phyloP scores from a whole-genome alignment of 2,329 filamentous ascomycete genomes.

The Tolypocladium tundrense region DNA sequence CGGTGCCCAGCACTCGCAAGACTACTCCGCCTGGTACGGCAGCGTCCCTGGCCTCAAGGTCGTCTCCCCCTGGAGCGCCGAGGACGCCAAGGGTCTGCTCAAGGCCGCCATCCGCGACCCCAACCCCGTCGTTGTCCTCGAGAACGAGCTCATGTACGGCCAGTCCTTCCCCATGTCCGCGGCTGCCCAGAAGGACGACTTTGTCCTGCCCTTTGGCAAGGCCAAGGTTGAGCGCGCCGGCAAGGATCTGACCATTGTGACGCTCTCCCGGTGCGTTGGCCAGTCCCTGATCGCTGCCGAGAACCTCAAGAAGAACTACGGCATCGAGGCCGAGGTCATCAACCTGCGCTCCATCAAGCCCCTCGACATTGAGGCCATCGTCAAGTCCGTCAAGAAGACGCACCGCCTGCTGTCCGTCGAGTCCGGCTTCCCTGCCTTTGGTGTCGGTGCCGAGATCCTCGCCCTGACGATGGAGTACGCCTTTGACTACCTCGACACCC shows the following conservation, averaged over 20 bases:
- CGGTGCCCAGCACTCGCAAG: constrained; percentile 95
- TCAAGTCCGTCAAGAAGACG: constrained; percentile 99
- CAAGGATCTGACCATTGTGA: constrained; percentile 93
- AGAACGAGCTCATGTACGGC: constrained; percentile 89
- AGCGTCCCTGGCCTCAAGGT: constrained; percentile 97
- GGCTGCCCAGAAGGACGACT: constrained; percentile 90
- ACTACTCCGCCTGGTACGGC: constrained; percentile 98
- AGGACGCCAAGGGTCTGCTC: constrained; percentile 95
- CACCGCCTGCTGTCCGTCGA: constrained; percentile 84
- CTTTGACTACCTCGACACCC: constrained; percentile 94
- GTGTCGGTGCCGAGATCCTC: constrained; percentile 85
- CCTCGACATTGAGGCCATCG: constrained; percentile 85
- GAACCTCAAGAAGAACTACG: constrained; percentile 90
- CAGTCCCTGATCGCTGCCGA: constrained; percentile 84
- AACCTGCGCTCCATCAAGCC: constrained; percentile 98
- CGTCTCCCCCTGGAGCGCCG: constrained; percentile 87
- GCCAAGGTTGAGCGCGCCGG: constrained; percentile 96
- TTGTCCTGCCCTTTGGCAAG: constrained; percentile 95
- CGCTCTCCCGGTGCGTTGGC: constrained; percentile 89
- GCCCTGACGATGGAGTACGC: constrained; percentile 94
- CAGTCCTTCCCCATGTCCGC: constrained; percentile 95
- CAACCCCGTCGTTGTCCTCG: constrained; percentile 87
- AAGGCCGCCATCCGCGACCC: constrained; percentile 98
- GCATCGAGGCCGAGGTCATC: constrained; percentile 90
- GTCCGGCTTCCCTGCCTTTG: constrained; percentile 92